A percentile compares a stretch with the other conserved stretches of the same genome.
Evolutionary conservation across 1,284 basidiomycete genomes (phyloP).

Genomic region (Sporisorium graminicola): DNA sequence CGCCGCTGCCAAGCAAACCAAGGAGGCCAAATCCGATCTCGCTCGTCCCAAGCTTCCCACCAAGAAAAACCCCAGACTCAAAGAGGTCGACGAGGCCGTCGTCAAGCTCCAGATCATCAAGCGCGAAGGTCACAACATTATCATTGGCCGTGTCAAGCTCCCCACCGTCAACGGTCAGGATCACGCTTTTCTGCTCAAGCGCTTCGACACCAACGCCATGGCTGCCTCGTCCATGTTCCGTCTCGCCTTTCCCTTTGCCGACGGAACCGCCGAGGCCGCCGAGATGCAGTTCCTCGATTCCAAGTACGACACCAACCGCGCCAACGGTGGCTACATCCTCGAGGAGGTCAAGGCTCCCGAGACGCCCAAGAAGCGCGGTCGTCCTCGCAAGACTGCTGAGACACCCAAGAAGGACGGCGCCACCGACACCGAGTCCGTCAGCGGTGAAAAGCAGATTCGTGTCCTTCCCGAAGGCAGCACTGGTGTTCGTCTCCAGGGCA

Average conservation of each 20-base stretch:
- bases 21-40: constrained; percentile 36
- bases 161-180: constrained; percentile 75
- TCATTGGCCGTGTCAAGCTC: constrained; percentile 92
- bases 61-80: constrained; percentile 61
- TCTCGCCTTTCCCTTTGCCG: constrained; percentile 89
- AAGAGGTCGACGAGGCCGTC: constrained; percentile 58
- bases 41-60: constrained; percentile 58
- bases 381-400: constrained; percentile 51
- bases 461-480: constrained; percentile 63
- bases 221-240: constrained; percentile 98
- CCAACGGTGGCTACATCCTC: constrained; percentile 81
- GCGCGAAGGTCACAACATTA: constrained; percentile 83
- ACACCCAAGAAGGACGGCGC: constrained; percentile 40
- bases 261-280: constrained; percentile 81
- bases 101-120: constrained; percentile 88
- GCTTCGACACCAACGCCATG: constrained; percentile 95
- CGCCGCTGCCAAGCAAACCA: constrained; percentile 20
- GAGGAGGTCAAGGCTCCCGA: constrained; percentile 70
- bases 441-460: constrained; percentile 34
- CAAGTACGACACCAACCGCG: constrained; percentile 81
- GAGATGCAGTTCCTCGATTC: constrained; percentile 88
- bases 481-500: constrained; percentile 80
- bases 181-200: constrained; percentile 92
- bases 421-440: constrained; percentile 39
- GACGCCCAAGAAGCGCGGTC: constrained; percentile 53